Evolutionary conservation across 805 yeast species (phyloP).

Genomic region (Saccharomycopsis schoenii): DNA sequence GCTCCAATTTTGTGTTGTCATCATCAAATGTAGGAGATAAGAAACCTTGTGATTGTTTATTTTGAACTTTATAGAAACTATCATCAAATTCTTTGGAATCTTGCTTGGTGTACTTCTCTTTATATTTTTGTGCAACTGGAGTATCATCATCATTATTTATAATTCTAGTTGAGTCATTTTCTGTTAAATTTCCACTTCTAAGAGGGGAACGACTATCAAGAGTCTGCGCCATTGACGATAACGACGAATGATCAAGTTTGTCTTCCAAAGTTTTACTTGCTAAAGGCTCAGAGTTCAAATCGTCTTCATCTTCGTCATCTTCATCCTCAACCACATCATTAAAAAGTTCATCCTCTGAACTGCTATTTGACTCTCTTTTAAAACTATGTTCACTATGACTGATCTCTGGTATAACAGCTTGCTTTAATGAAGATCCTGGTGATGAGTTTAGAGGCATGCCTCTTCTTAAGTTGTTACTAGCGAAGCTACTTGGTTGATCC

Average conservation of each 20-base stretch:
- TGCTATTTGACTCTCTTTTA: not conserved
- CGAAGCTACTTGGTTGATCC: not conserved
- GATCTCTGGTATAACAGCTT: not conserved
- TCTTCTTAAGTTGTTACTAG: not conserved
- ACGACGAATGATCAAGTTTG: not conserved
- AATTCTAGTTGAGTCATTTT: not conserved
- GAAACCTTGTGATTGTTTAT: not conserved
- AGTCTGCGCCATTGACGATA: not conserved
- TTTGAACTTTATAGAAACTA: not conserved
- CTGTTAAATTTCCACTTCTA: not conserved
- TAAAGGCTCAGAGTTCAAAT: not conserved
- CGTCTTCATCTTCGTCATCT: not conserved
- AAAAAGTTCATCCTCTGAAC: conserved; percentile 4
- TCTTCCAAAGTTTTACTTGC: not conserved
- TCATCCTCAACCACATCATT: conserved; percentile 4
- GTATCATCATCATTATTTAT: not conserved
- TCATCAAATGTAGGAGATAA: not conserved
- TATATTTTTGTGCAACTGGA: not conserved
- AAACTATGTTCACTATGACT: not conserved
- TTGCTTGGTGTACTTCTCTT: not conserved
- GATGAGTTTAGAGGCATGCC: not conserved
- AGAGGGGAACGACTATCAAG: not conserved
- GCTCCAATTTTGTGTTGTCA: not conserved
- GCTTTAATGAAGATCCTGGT: not conserved
- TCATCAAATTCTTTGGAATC: not conserved